Evolutionary conservation across 441 rosid species (phyloP).

Genomic region (Gossypium davidsonii): DNA sequence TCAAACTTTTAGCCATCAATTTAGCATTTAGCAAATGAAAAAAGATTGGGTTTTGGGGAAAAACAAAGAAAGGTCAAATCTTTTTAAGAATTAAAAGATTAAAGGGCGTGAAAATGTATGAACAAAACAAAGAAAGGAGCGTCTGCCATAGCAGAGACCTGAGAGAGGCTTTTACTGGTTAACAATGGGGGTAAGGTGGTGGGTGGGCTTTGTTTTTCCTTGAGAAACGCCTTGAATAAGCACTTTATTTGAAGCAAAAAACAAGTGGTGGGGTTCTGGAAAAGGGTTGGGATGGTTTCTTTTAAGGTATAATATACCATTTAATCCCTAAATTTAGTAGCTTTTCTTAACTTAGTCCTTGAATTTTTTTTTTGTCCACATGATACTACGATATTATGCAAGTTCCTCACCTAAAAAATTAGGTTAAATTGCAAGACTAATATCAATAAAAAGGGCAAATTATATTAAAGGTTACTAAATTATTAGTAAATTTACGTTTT

Average conservation of each 20-base stretch:
- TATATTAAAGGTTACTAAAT: too few relatives aligned
- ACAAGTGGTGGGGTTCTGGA: constrained; percentile 18
- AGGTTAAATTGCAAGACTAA: too few relatives aligned
- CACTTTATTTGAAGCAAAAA: constrained; percentile 14
- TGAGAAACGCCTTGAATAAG: constrained; percentile 22
- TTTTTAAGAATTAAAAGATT: neutral
- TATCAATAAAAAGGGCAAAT: too few relatives aligned
- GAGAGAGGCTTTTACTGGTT: too few relatives aligned
- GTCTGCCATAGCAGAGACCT: neutral
- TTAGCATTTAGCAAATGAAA: neutral
- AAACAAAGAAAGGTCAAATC: neutral
- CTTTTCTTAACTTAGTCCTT: too few relatives aligned
- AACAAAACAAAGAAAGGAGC: constrained; percentile 16
- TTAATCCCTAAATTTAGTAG: too few relatives aligned
- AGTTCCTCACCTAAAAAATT: too few relatives aligned
- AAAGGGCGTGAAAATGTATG: neutral
- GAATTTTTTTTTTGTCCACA: too few relatives aligned
- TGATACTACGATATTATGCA: too few relatives aligned
- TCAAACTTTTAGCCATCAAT: constrained; percentile 17
- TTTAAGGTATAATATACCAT: constrained; percentile 2
- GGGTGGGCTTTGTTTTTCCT: constrained; percentile 3
- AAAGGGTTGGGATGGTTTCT: constrained; percentile 2
- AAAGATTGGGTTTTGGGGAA: neutral
- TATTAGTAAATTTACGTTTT: too few relatives aligned
- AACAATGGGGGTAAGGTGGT: neutral